Base-by-base conservation (phyloP, 176 grass and related monocot species). In the Ampelocalamus luodianensis region DNA sequence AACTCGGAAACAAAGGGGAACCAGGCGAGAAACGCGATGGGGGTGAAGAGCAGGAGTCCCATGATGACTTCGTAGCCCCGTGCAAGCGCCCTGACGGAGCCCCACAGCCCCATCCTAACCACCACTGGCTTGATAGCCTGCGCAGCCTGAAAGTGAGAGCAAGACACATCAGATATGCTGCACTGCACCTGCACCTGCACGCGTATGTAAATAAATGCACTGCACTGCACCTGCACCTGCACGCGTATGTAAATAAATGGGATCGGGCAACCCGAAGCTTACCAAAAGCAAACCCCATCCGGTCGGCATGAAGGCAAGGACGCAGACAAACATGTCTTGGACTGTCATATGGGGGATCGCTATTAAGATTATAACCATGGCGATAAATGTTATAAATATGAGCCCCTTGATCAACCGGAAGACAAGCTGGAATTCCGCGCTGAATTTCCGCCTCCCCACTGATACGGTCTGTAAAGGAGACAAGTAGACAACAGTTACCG, bases 1-100 rank as follows among this genome's bases (percentile, higher is more conserved):
- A 97, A 97, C 86, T 97, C 95, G 0, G 92, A 94, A 54, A 97
- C 92, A 62, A 97, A 97, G 0, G 95, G 95, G 77, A 97, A 97
- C 95, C 95, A 97, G 38, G 95, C 95, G 3, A 97, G 73, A 65
- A 94, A 94, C 0, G 95, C 92, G 8, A 94, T 91, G 3, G 95
- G 95, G 10, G 93, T 95, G 79, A 98, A 98, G 78, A 95, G 62
- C 34, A 98, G 80, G 39, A 98, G 91, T 9, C 93, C 95, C 93
- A 98, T 93, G 77, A 98, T 86, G 85, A 95, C 90, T 67, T 98
- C 93, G 12, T 95, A 98, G 22, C 93, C 93, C 61, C 91, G 85
- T 3, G 95, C 95, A 42, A 98, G 81, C 22, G 93, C 95, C 64
- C 74, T 90, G 60, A 98, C 50, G 3, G 95, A 98, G 18, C 89